Conservation (phyloP, 495 filamentous ascomycete genomes). For the Trichocladium uniseriatum region DNA sequence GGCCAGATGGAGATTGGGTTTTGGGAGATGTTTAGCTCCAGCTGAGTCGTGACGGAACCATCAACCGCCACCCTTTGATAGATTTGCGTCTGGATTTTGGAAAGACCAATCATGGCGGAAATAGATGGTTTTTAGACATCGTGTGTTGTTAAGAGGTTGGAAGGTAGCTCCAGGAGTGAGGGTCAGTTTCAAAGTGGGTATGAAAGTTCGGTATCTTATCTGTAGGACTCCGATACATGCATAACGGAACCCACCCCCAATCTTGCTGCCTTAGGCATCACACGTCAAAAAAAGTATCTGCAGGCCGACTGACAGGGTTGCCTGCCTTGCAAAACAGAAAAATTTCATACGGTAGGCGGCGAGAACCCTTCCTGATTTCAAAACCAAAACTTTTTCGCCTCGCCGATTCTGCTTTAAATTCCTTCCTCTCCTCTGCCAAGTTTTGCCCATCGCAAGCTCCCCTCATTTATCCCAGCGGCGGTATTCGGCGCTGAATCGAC, state of each 20-base stretch:
- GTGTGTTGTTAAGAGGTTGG: no score
- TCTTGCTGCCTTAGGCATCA: slow-evolving; percentile 4
- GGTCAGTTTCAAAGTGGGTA: no score
- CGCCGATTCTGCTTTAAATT: slow-evolving; percentile 1
- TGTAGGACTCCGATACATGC: no score
- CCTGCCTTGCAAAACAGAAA: slow-evolving; percentile 10
- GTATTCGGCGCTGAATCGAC: background rate
- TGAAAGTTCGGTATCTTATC: no score
- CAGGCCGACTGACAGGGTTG: background rate
- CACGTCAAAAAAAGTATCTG: background rate
- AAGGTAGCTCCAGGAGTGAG: no score
- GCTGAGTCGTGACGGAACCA: background rate
- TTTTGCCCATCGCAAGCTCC: slow-evolving; percentile 8
- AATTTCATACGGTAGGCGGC: slow-evolving; percentile 6
- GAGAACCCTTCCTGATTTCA: slow-evolving; percentile 2
- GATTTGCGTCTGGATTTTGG: no score
- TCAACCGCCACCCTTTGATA: no score
- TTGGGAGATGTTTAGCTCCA: slow-evolving; percentile 63
- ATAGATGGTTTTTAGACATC: no score
- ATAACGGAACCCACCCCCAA: no score
- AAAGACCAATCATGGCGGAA: no score
- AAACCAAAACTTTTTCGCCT: slow-evolving; percentile 11
- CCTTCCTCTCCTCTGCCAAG: background rate
- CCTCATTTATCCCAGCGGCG: slow-evolving; percentile 8
- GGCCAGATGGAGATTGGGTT: slow-evolving; percentile 76